Evolutionary conservation across 108 stramenopile genomes (phyloP).

Genomic region (Cylindrotheca closterium): DNA sequence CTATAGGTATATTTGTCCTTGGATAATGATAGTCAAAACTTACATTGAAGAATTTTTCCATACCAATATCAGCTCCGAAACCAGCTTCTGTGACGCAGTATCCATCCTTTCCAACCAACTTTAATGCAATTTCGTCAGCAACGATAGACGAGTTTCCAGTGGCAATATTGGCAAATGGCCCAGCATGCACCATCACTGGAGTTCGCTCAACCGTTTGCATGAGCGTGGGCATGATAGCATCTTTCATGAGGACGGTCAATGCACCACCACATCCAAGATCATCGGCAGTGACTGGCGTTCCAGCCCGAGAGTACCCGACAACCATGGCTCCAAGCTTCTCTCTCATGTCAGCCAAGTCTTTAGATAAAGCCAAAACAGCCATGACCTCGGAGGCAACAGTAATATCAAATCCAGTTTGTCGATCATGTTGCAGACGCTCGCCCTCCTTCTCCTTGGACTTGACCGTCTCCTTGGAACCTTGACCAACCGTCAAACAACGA

Average conservation of each 20-base stretch:
- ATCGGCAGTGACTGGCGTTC: slow-evolving; percentile 90
- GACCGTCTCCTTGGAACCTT: slow-evolving; percentile 85
- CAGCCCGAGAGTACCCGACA: slow-evolving; percentile 75
- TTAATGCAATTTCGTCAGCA: slow-evolving; percentile 93
- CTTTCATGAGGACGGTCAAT: slow-evolving; percentile 95
- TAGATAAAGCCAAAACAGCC: slow-evolving; percentile 95
- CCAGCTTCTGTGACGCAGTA: slow-evolving; percentile 98
- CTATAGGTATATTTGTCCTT: too few species aligned
- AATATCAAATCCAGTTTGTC: slow-evolving; percentile 97
- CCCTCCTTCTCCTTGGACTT: slow-evolving; percentile 56
- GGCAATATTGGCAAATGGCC: slow-evolving; percentile 97
- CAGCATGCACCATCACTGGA: slow-evolving; percentile 97
- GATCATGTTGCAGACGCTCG: slow-evolving; percentile 62
- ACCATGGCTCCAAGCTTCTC: slow-evolving; percentile 94
- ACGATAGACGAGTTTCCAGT: slow-evolving; percentile 95
- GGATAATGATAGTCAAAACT: neutral
- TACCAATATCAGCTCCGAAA: slow-evolving; percentile 97
- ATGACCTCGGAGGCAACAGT: slow-evolving; percentile 98
- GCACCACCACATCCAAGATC: slow-evolving; percentile 98
- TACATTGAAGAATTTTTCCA: slow-evolving; percentile 98
- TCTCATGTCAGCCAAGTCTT: slow-evolving; percentile 86
- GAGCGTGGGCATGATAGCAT: slow-evolving; percentile 92
- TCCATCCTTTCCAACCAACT: slow-evolving; percentile 91
- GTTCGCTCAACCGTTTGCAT: slow-evolving; percentile 99
- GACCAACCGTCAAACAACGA: slow-evolving; percentile 78